Conservation (phyloP, 2,329 filamentous ascomycete genomes). For the Xylariaceae sp. region DNA sequence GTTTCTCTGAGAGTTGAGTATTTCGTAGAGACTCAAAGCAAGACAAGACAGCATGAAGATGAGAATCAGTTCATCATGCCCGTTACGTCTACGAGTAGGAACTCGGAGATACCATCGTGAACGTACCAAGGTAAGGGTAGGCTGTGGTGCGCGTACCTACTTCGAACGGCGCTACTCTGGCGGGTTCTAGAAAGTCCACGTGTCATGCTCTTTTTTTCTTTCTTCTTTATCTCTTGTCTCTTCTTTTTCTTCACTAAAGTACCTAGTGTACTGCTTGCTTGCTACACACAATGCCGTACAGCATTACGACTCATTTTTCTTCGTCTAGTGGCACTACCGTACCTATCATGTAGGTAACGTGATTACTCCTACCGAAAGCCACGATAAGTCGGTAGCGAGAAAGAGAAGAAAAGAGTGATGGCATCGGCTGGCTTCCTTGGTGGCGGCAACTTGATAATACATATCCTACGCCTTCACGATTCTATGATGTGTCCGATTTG, state of each 20-base stretch:
- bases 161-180: neutral
- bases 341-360: neutral
- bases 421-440: neutral
- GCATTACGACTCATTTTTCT: neutral
- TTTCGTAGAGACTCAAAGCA: no score
- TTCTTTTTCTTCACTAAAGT: neutral
- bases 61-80: slow-evolving; percentile 15
- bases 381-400: neutral
- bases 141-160: slow-evolving; percentile 7
- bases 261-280: neutral
- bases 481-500: no score
- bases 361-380: neutral
- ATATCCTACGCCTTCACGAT: no score
- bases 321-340: slow-evolving; percentile 1
- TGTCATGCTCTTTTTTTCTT: slow-evolving; percentile 20
- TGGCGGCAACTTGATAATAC: neutral
- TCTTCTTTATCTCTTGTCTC: neutral
- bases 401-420: neutral
- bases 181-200: slow-evolving; percentile 27
- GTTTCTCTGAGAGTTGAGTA: no score
- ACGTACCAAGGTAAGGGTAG: slow-evolving; percentile 1
- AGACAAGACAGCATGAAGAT: no score
- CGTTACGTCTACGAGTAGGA: neutral
- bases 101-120: neutral
- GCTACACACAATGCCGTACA: neutral